Evolutionary conservation across 2,329 filamentous ascomycete genomes (phyloP).

Genomic region (Fusarium bulbicola): DNA sequence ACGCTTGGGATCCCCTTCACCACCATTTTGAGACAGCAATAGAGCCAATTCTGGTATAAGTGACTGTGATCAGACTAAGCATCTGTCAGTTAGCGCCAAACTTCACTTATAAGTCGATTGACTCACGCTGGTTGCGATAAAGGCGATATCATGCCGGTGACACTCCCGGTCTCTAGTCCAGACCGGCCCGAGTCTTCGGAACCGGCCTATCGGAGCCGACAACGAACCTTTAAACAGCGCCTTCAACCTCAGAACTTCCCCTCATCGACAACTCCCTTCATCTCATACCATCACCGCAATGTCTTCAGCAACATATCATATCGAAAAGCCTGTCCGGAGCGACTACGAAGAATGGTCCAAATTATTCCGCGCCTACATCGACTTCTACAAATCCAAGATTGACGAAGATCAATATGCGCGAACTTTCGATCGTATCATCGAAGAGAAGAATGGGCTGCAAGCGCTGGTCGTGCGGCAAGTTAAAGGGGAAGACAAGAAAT

Average conservation of each 20-base stretch:
- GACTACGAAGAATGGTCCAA: slow-evolving; percentile 25
- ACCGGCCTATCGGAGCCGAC: slow-evolving; percentile 2
- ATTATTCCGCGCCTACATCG: slow-evolving; percentile 23
- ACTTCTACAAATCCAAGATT: slow-evolving; percentile 18
- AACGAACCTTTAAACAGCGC: background rate
- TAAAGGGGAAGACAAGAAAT: background rate
- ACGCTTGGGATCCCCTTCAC: background rate
- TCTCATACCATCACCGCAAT: background rate
- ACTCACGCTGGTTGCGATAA: too few relatives aligned
- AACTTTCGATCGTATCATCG: slow-evolving; percentile 22
- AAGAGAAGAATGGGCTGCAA: slow-evolving; percentile 8
- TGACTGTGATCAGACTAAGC: fast-evolving
- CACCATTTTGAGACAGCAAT: background rate
- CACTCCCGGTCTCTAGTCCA: background rate
- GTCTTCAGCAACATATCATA: slow-evolving; percentile 1
- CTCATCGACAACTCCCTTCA: fast-evolving
- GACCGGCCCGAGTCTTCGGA: slow-evolving; percentile 1
- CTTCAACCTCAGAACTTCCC: background rate
- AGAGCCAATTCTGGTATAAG: background rate
- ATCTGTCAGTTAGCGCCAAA: fast-evolving
- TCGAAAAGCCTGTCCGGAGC: background rate
- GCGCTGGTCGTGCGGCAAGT: slow-evolving; percentile 9
- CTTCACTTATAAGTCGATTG: background rate
- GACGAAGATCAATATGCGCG: slow-evolving; percentile 16
- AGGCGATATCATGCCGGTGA: background rate